A percentile compares a stretch with the other conserved stretches of the same genome.
Conservation (phyloP, 139 green algal species). For the Coccomyxa sp. region DNA sequence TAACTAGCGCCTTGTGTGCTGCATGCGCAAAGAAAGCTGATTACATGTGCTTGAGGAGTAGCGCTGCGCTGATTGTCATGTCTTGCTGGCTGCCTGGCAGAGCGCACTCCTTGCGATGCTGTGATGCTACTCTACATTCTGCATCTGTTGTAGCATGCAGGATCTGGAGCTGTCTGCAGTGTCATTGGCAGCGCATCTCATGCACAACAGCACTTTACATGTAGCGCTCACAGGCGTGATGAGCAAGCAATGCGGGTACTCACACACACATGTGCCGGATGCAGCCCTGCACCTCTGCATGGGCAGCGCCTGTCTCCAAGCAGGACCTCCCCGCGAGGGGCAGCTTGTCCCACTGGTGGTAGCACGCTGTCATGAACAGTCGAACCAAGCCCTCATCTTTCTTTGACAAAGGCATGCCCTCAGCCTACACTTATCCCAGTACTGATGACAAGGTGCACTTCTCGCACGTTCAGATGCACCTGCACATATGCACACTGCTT, state of each 20-base stretch:
- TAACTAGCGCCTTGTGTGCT: neutral
- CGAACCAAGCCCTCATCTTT: constrained; percentile 17
- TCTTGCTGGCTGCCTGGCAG: neutral
- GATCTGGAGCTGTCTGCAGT: neutral
- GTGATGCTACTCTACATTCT: neutral
- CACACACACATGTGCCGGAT: constrained; percentile 44
- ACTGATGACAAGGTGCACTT: no score
- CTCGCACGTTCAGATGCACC: no score
- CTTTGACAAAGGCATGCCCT: neutral
- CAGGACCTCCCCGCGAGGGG: constrained; percentile 18
- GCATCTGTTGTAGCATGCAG: neutral
- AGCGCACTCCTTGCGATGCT: no score
- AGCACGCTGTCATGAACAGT: constrained; percentile 28
- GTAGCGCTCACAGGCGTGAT: neutral
- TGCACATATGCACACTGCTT: no score
- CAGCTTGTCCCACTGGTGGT: constrained; percentile 25
- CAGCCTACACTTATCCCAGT: no score
- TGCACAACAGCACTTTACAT: neutral
- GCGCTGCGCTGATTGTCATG: no score
- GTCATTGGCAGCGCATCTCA: neutral
- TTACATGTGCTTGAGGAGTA: neutral
- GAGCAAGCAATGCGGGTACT: neutral
- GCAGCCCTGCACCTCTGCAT: constrained; percentile 31
- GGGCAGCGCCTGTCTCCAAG: constrained; percentile 9
- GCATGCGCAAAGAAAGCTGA: no score